Base-by-base conservation (phyloP, 352 stramenopile genomes). In the Phytophthora kernoviae region DNA sequence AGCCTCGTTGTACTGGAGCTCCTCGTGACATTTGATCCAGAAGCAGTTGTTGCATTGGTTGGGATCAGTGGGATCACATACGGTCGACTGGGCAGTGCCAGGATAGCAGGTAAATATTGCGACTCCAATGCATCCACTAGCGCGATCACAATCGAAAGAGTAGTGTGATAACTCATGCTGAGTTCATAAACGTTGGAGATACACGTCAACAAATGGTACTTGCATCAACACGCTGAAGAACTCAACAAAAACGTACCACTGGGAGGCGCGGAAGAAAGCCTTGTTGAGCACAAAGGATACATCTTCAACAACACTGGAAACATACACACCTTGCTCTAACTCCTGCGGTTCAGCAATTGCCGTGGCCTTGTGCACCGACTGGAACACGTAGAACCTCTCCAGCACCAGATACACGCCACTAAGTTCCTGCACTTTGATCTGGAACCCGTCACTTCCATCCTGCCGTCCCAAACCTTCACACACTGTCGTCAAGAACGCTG, bases 221-320 rank as follows among this genome's bases (percentile, higher is more conserved):
- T 5, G 11, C 30, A 15, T 43, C 24, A 30, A 43, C 10, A 43
- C 2, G 5, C 22, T 18, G 43, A 54, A 22, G 1, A 14, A 14
- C 4, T 4, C 58, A 61, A 20, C 57, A n/a, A 46, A n/a, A 59
- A 57, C 62, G 21, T 49, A 92, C 84, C 83, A 91, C 51, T 95
- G 86, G 0, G 75, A 91, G 1, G 84, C 79, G 20, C 82, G 75
- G 33, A 77, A 84, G 63, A 95, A 90, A 15, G 83, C 73, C 63
- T 95, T 93, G 65, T 92, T 88, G 32, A 95, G 68, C 32, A 95
- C 86, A 37, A 93, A 95, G 26, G 84, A 93, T 17, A 87, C 81
- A 45, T 95, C 84, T 52, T 95, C 84, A 21, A 95, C 86, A 14
- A 92, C 77, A 66, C 84, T 93, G 17, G 77, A 91, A 2, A 92